Evolutionary conservation across 140 eudicot genomes (phyloP).

Genomic region (Erigeron philadelphicus): DNA sequence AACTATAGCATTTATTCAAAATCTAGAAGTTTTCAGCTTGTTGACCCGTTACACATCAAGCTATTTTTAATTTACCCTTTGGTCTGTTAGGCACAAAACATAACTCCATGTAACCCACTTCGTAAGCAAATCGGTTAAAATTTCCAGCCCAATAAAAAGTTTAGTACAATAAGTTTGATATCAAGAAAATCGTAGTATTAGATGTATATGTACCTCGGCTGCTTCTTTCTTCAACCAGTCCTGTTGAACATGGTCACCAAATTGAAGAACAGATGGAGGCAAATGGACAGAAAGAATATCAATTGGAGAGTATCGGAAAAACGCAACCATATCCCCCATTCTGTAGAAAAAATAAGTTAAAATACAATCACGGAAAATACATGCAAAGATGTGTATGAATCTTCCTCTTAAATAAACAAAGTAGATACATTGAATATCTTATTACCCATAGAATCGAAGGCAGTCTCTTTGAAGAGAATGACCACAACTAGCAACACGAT

Average conservation of each 20-base stretch:
- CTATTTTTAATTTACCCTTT: too few relatives aligned
- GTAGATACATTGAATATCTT: background rate
- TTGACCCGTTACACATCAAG: too few relatives aligned
- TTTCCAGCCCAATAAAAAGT: background rate
- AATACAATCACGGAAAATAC: constrained; percentile 7
- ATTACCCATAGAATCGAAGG: constrained; percentile 86
- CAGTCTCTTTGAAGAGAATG: constrained; percentile 96
- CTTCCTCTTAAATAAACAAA: background rate
- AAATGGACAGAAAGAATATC: constrained; percentile 71
- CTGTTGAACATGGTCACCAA: constrained; percentile 47
- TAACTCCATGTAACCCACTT: too few relatives aligned
- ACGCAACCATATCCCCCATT: constrained; percentile 84
- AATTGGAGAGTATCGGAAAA: constrained; percentile 87
- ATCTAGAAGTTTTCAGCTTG: too few relatives aligned
- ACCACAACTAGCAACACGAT: constrained; percentile 90
- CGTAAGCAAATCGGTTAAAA: too few relatives aligned
- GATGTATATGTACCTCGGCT: constrained; percentile 49
- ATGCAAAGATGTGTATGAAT: constrained; percentile 1
- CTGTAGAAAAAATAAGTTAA: constrained; percentile 37
- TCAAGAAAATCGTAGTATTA: background rate
- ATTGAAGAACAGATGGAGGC: constrained; percentile 74
- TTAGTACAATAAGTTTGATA: constrained; percentile 2
- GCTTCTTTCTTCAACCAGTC: constrained; percentile 72
- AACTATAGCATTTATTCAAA: too few relatives aligned
- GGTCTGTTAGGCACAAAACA: too few relatives aligned